phyloP scores from a whole-genome alignment of 192 early-diverging fungal genomes.

The Coemansia sp. region DNA sequence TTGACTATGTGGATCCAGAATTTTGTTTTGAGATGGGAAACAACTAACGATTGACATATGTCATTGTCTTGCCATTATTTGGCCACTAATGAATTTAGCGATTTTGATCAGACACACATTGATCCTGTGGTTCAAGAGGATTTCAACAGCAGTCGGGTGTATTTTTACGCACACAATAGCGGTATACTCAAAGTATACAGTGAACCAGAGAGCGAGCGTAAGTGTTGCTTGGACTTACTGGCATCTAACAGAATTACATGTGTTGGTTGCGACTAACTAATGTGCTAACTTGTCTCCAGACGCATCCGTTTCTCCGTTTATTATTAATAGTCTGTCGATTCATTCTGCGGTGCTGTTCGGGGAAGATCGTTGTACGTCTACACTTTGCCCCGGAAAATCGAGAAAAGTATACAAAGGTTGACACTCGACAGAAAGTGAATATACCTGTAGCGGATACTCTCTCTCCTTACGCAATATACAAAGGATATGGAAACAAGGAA shows the following conservation, averaged over 20 bases:
- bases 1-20: neutral
- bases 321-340: constrained; percentile 14
- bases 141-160: constrained; percentile 18
- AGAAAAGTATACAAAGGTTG: neutral
- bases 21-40: neutral
- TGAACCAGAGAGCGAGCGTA: constrained; percentile 24
- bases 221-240: neutral
- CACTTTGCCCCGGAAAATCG: constrained; percentile 25
- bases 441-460: neutral
- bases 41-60: neutral
- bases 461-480: neutral
- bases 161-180: constrained; percentile 42
- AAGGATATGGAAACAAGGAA: neutral
- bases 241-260: neutral
- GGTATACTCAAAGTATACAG: constrained; percentile 29
- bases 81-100: constrained; percentile 1
- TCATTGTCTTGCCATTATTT: neutral
- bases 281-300: neutral
- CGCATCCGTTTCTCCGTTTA: too few species aligned
- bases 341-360: constrained; percentile 29
- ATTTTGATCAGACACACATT: constrained; percentile 15
- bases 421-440: neutral
- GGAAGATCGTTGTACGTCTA: constrained; percentile 9
- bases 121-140: constrained; percentile 13
- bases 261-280: neutral